Percentiles rank a stretch among this genome's conserved stretches.
These are phyloP conservation scores for Naganishia onofrii DNA, from an alignment of 768 basidiomycete genomes.

Conservation along the genomic window DNA sequence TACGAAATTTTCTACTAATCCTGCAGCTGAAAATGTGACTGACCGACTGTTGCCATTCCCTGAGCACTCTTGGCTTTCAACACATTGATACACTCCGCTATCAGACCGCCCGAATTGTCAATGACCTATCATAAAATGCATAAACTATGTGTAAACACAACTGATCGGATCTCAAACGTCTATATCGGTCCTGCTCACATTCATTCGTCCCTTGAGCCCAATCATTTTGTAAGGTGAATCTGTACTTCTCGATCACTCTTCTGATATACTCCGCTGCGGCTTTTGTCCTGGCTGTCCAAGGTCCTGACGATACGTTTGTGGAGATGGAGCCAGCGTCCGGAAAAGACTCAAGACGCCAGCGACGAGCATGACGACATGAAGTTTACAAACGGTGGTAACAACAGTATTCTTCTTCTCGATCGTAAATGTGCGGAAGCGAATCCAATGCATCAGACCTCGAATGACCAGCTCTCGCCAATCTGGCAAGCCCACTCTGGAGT, in stretches of 20 bases:
- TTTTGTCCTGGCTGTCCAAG: neutral
- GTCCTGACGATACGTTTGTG: neutral
- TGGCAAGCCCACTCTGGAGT: no score
- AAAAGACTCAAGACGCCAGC: no score
- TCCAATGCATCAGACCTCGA: neutral
- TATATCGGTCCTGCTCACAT: constrained; percentile 58
- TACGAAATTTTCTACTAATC: neutral
- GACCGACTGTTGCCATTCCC: constrained; percentile 69
- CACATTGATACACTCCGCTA: constrained; percentile 94
- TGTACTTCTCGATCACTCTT: neutral
- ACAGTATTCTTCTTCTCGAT: constrained; percentile 13
- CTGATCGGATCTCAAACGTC: neutral
- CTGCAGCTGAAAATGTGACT: constrained; percentile 29
- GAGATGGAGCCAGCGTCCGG: no score
- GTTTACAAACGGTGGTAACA: neutral
- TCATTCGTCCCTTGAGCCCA: constrained; percentile 87
- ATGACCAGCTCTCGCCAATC: neutral
- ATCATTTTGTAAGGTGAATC: constrained; percentile 64
- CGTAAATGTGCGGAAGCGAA: constrained; percentile 5
- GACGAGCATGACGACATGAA: constrained; percentile 2
- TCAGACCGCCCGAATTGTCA: constrained; percentile 92
- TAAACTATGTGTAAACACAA: constrained; percentile 12
- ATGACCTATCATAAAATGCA: constrained; percentile 64
- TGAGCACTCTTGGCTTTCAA: constrained; percentile 94
- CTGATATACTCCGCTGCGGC: neutral